These are phyloP conservation scores for Bipolaris victoriae DNA, from an alignment of 2,329 filamentous ascomycete genomes.

Conservation along the genomic window DNA sequence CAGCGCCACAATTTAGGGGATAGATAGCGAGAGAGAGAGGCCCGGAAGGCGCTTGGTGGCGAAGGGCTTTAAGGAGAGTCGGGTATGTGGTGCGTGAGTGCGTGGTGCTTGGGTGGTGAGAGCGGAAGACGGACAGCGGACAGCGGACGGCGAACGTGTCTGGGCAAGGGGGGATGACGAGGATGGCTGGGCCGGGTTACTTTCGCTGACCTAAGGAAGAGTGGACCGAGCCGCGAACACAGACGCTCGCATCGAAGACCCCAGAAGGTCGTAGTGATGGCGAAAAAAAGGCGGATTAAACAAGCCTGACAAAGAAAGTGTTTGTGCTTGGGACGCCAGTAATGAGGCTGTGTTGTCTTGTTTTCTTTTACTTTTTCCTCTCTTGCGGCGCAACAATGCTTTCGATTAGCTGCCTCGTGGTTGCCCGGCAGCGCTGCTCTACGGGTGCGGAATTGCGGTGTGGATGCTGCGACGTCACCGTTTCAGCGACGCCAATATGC, in stretches of 20 bases:
- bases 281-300: slow-evolving; percentile 12
- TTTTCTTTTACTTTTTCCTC: background rate
- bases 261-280: slow-evolving; percentile 30
- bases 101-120: slow-evolving; percentile 8
- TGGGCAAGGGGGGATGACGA: slow-evolving; percentile 21
- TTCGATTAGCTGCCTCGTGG: slow-evolving; percentile 2
- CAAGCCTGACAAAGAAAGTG: slow-evolving; percentile 17
- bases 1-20: slow-evolving; percentile 13
- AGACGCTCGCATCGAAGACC: slow-evolving; percentile 19
- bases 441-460: slow-evolving; percentile 23
- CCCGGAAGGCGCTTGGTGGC: slow-evolving; percentile 4
- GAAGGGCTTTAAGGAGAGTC: slow-evolving; percentile 17
- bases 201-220: slow-evolving; percentile 25
- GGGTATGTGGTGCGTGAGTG: slow-evolving; percentile 6
- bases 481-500: slow-evolving; percentile 18
- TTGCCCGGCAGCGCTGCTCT: slow-evolving; percentile 23
- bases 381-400: background rate
- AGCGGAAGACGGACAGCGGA: slow-evolving; percentile 7
- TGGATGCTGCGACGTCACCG: slow-evolving; percentile 29
- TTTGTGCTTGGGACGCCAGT: background rate
- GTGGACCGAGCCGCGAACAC: slow-evolving; percentile 14
- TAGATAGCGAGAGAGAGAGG: slow-evolving; percentile 13
- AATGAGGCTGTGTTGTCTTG: slow-evolving; percentile 21
- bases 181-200: slow-evolving; percentile 15
- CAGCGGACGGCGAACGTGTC: slow-evolving; percentile 11